Percentiles rank a stretch among this genome's conserved stretches.
These are phyloP conservation scores for Arxiozyma bovina DNA, from an alignment of 1,139 yeast genomes.

Conservation along the genomic window DNA sequence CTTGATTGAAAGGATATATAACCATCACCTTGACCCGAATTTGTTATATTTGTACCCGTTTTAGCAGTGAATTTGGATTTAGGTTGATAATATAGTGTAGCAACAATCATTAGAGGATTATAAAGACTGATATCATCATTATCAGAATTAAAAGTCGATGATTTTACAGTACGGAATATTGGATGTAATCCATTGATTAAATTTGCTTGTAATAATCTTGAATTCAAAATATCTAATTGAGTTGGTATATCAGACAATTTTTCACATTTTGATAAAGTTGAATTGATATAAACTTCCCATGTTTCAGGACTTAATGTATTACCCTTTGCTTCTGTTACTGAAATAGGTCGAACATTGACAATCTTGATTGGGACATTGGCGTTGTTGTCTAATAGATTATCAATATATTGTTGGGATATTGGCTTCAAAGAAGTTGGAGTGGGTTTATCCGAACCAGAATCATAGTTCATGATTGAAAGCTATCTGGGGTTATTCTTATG, in stretches of 20 bases:
- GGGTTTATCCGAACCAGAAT: not conserved
- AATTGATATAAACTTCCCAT: constrained; percentile 23
- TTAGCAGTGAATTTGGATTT: constrained; percentile 52
- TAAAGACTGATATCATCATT: constrained; percentile 4
- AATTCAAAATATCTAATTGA: constrained; percentile 22
- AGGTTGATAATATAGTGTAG: constrained; percentile 9
- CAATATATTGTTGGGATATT: constrained; percentile 9
- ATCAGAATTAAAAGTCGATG: constrained; percentile 9
- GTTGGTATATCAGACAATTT: constrained; percentile 22
- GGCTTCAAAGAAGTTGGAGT: not conserved
- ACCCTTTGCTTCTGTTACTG: constrained; percentile 9
- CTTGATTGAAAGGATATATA: constrained; percentile 72
- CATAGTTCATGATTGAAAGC: not conserved
- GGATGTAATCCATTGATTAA: constrained; percentile 9
- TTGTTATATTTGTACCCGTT: constrained; percentile 91
- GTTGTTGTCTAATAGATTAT: constrained; percentile 9
- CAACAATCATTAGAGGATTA: constrained; percentile 12
- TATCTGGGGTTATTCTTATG: too few relatives aligned
- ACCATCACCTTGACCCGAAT: constrained; percentile 85
- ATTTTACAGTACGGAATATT: constrained; percentile 12
- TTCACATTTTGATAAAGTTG: constrained; percentile 22
- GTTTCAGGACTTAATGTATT: constrained; percentile 16
- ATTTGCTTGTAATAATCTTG: constrained; percentile 19
- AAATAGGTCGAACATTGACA: constrained; percentile 16
- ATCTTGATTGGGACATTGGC: constrained; percentile 17